Evolutionary conservation across 805 yeast species (phyloP).

Genomic region (Tetrapisispora phaffii): DNA sequence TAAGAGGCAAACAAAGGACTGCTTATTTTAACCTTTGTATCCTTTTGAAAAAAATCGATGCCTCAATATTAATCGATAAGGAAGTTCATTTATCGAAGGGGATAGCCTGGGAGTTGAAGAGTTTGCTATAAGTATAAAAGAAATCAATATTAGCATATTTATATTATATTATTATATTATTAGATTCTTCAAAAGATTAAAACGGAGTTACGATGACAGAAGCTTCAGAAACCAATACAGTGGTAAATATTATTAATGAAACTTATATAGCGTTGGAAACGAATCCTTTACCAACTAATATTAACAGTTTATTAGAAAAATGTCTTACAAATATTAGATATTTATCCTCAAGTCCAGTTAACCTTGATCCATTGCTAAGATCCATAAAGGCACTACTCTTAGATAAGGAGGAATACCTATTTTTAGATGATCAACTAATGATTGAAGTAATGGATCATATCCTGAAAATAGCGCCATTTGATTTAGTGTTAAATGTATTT

Average conservation of each 20-base stretch:
- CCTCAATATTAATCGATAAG: too few relatives aligned
- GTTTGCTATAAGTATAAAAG: too few relatives aligned
- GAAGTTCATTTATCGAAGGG: too few relatives aligned
- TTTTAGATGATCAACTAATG: slow-evolving; percentile 16
- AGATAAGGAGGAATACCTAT: neutral
- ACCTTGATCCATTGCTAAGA: slow-evolving; percentile 11
- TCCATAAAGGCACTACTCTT: slow-evolving; percentile 13
- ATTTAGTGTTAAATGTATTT: slow-evolving; percentile 16
- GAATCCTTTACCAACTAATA: slow-evolving; percentile 1
- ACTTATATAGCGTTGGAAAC: neutral
- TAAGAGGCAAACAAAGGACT: too few relatives aligned
- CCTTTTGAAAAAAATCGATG: too few relatives aligned
- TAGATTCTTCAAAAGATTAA: too few relatives aligned
- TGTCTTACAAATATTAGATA: slow-evolving; percentile 16
- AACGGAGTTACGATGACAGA: neutral
- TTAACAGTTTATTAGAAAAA: slow-evolving; percentile 12
- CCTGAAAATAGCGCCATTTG: slow-evolving; percentile 15
- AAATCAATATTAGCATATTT: too few relatives aligned
- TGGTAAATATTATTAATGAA: neutral
- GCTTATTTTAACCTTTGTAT: too few relatives aligned
- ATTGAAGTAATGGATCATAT: slow-evolving; percentile 16
- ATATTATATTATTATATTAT: too few relatives aligned
- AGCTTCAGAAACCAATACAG: neutral
- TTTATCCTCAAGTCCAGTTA: slow-evolving; percentile 4
- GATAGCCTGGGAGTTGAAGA: too few relatives aligned